phyloP scores from a whole-genome alignment of 345 rosid genomes.

The Acer campestre region DNA sequence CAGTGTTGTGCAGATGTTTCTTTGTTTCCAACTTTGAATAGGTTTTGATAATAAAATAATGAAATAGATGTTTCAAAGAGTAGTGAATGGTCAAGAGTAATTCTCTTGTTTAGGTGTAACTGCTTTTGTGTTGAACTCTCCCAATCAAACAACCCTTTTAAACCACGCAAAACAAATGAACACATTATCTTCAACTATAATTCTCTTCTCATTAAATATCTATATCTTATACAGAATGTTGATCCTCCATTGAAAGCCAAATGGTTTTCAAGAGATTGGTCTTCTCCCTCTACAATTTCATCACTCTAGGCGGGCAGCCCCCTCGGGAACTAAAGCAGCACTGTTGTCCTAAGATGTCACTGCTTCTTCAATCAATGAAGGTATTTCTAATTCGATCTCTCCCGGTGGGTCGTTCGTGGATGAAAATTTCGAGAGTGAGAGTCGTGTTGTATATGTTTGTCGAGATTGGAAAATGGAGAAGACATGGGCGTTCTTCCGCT shows the following conservation, averaged over 20 bases:
- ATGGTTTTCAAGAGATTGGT: conserved; percentile 39
- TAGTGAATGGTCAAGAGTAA: conserved; percentile 36
- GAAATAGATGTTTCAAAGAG: not conserved
- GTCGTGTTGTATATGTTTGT: conserved; percentile 67
- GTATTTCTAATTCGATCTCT: not conserved
- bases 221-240: not conserved
- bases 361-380: conserved; percentile 9
- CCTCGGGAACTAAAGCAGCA: conserved; percentile 26
- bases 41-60: not conserved
- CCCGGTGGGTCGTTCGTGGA: not conserved
- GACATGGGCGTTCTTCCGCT: conserved; percentile 54
- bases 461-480: conserved; percentile 44
- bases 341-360: not conserved
- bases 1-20: not conserved
- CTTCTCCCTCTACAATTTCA: conserved; percentile 28
- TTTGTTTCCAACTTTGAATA: not conserved
- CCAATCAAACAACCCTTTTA: conserved; percentile 36
- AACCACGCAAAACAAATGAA: conserved; percentile 38
- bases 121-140: conserved; percentile 39
- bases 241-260: conserved; percentile 17
- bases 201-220: conserved; percentile 24
- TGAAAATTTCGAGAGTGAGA: conserved; percentile 33
- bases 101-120: conserved; percentile 58
- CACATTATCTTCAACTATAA: conserved; percentile 17
- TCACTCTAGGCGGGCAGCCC: conserved; percentile 24